Conservation (phyloP, 257 asterid species). For the Linaria vulgaris region DNA sequence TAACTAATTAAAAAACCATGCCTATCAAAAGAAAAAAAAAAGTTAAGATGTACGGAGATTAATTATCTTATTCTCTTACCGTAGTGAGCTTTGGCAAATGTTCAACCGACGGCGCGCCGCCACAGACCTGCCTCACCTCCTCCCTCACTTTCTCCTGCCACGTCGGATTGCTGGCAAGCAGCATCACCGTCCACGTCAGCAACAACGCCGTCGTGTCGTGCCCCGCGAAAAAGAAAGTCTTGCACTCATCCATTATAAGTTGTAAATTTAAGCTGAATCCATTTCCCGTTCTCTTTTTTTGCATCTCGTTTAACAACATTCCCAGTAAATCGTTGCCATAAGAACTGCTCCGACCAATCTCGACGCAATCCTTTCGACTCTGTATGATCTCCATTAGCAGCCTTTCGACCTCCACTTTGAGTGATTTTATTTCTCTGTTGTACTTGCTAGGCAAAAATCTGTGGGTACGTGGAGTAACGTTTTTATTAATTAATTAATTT, state of each 20-base stretch:
- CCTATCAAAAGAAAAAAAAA: too few relatives aligned
- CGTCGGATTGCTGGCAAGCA: slow-evolving; percentile 63
- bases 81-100: slow-evolving; percentile 71
- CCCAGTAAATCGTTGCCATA: slow-evolving; percentile 86
- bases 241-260: slow-evolving; percentile 92
- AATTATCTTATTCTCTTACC: slow-evolving; percentile 39
- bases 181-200: slow-evolving; percentile 94
- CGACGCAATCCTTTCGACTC: slow-evolving; percentile 67
- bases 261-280: slow-evolving; percentile 66
- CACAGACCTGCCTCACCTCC: slow-evolving; percentile 58
- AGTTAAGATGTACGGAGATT: too few relatives aligned
- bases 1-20: neutral
- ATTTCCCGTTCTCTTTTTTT: slow-evolving; percentile 45
- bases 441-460: slow-evolving; percentile 88
- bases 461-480: neutral
- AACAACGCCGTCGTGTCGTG: slow-evolving; percentile 88
- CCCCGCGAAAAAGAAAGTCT: slow-evolving; percentile 94
- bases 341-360: slow-evolving; percentile 66
- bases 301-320: slow-evolving; percentile 70
- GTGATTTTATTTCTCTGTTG: slow-evolving; percentile 76
- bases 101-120: slow-evolving; percentile 52
- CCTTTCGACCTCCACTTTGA: slow-evolving; percentile 77
- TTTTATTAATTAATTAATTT: neutral
- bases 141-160: slow-evolving; percentile 81
- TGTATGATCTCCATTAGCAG: slow-evolving; percentile 85